Percentiles rank a stretch among this genome's conserved stretches.
Conservation (phyloP, 164 flowering plant genomes). For the Litsea cubeba region DNA sequence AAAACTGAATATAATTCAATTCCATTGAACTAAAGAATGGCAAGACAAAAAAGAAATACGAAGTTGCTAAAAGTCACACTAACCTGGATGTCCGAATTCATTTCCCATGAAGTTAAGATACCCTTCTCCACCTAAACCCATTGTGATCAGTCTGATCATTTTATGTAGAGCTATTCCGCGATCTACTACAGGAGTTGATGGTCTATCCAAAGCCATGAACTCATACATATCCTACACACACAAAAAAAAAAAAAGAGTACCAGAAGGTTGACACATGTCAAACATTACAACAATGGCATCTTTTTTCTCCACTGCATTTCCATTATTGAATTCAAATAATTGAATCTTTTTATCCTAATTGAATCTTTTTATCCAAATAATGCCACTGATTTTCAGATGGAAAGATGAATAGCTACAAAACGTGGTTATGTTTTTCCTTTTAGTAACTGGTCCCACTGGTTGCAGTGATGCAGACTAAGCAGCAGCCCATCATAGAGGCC, state of each 20-base stretch:
- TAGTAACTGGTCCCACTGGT: too few relatives aligned
- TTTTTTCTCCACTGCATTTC: not conserved
- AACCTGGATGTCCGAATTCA: conserved; percentile 99
- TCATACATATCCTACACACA: conserved; percentile 94
- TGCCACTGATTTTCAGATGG: too few relatives aligned
- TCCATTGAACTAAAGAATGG: not conserved
- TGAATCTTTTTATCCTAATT: too few relatives aligned
- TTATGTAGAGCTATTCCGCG: conserved; percentile 99
- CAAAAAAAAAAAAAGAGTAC: not conserved
- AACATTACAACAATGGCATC: not conserved
- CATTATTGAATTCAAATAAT: not conserved
- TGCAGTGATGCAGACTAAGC: too few relatives aligned
- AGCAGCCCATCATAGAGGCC: too few relatives aligned
- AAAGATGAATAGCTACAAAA: too few relatives aligned
- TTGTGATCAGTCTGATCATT: conserved; percentile 95
- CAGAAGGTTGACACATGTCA: not conserved
- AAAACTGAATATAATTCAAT: not conserved
- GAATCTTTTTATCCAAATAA: too few relatives aligned
- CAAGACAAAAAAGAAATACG: not conserved
- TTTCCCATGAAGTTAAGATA: conserved; percentile 99
- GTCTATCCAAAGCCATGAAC: conserved; percentile 93
- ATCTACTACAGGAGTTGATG: conserved; percentile 80
- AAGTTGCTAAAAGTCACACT: conserved; percentile 2
- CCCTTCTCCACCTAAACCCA: conserved; percentile 99
- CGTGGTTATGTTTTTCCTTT: too few relatives aligned